Evolutionary conservation across 1,139 yeast species (phyloP).

Genomic region (Nakaseomyces uthaithaninus): DNA sequence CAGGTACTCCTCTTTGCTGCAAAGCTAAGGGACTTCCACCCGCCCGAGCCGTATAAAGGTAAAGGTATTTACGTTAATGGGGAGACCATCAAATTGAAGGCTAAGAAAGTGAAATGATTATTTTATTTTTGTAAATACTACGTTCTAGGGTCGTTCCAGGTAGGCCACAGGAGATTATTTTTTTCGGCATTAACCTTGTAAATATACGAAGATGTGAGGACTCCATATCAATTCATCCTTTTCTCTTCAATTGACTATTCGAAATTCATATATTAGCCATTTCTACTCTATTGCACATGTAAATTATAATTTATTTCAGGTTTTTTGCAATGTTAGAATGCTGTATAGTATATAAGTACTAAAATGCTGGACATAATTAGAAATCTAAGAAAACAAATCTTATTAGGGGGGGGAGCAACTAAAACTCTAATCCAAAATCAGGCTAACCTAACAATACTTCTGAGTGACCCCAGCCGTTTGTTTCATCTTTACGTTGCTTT

Average conservation of each 20-base stretch:
- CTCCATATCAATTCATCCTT: neutral
- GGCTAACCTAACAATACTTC: neutral
- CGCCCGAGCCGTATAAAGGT: constrained; percentile 98
- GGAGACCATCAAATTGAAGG: constrained; percentile 85
- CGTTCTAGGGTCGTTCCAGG: no score
- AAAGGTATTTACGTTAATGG: constrained; percentile 91
- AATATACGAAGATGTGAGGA: neutral
- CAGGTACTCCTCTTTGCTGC: constrained; percentile 87
- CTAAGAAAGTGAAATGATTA: constrained; percentile 83
- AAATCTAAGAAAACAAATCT: no score
- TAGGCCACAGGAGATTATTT: neutral
- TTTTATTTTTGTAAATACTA: no score
- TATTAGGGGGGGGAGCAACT: no score
- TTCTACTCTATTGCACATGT: constrained; percentile 37
- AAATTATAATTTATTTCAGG: neutral
- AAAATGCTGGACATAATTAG: no score
- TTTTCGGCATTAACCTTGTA: neutral
- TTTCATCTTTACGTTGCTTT: neutral
- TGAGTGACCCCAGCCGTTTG: neutral
- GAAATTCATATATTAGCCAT: neutral
- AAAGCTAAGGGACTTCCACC: constrained; percentile 72
- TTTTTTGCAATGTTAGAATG: neutral
- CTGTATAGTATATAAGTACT: no score
- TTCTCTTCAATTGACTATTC: neutral
- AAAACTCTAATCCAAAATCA: no score